Conservation (phyloP, 2,329 filamentous ascomycete genomes). For the Alternaria viburni region DNA sequence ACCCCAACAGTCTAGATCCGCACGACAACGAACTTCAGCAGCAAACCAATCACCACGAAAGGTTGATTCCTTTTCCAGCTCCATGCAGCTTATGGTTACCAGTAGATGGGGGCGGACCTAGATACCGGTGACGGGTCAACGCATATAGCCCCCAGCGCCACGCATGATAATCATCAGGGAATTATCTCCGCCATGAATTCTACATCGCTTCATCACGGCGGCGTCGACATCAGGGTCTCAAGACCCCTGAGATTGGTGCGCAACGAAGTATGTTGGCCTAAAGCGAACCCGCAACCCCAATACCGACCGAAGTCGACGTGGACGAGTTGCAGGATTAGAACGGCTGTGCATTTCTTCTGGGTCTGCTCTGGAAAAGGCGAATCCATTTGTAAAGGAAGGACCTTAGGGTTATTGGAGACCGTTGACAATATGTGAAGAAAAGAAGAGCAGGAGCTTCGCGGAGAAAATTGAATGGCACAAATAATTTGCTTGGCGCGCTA, state of each 20-base stretch:
- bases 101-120: conserved; percentile 5
- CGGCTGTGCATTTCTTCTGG: conserved; percentile 45
- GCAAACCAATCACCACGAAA: background rate
- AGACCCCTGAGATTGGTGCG: background rate
- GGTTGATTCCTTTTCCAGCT: conserved; percentile 11
- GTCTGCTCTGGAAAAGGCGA: conserved; percentile 41
- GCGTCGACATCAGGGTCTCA: background rate
- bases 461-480: conserved; percentile 5
- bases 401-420: conserved; percentile 37
- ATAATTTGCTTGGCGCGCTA: conserved; percentile 13
- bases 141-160: conserved; percentile 12
- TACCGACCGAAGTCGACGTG: conserved; percentile 43
- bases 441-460: conserved; percentile 12
- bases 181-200: background rate
- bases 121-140: conserved; percentile 6
- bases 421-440: conserved; percentile 40
- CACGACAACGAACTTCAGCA: conserved; percentile 7
- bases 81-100: conserved; percentile 13
- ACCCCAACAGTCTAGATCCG: conserved; percentile 16
- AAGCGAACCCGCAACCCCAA: conserved; percentile 50
- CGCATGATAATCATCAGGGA: background rate
- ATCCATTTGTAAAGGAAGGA: conserved; percentile 33
- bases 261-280: conserved; percentile 43
- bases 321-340: conserved; percentile 50
- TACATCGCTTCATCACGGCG: background rate